phyloP scores from a whole-genome alignment of 495 filamentous ascomycete genomes.

The Hypoxylon crocopeplum region DNA sequence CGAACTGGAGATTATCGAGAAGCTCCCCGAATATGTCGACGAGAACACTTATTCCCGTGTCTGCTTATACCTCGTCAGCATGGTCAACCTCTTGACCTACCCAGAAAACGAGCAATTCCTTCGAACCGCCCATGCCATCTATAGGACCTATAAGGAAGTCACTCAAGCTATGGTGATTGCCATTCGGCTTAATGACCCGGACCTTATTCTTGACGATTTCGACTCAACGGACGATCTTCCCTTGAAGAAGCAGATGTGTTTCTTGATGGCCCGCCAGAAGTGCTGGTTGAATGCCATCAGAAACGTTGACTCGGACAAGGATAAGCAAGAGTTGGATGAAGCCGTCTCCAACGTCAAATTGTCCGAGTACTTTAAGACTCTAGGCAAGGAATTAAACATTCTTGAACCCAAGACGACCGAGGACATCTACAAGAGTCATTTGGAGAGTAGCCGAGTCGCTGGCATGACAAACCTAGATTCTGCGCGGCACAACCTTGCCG shows the following conservation, averaged over 20 bases:
- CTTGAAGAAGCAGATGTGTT: conserved; percentile 92
- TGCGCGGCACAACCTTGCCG: conserved; percentile 92
- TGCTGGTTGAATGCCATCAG: conserved; percentile 75
- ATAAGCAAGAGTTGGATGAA: conserved; percentile 76
- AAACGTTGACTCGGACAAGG: conserved; percentile 57
- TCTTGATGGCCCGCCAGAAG: conserved; percentile 89
- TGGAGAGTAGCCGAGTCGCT: conserved; percentile 90
- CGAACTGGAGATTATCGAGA: conserved; percentile 94
- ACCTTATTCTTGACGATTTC: conserved; percentile 80
- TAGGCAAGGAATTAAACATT: conserved; percentile 96
- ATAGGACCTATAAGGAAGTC: conserved; percentile 87
- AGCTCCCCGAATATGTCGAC: conserved; percentile 88
- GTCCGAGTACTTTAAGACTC: conserved; percentile 88
- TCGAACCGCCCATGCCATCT: conserved; percentile 86
- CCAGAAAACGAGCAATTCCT: conserved; percentile 97
- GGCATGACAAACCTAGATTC: conserved; percentile 95
- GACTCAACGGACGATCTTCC: conserved; percentile 78
- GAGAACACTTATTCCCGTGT: conserved; percentile 92
- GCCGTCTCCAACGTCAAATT: conserved; percentile 87
- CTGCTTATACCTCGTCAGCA: conserved; percentile 98
- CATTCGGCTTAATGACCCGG: conserved; percentile 87
- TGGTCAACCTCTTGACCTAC: conserved; percentile 96
- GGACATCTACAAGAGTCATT: conserved; percentile 99
- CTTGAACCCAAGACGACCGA: conserved; percentile 96
- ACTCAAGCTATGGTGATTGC: conserved; percentile 93